A percentile compares a stretch with the other conserved stretches of the same genome.
Conservation (phyloP, 371 early-diverging fungal species). For the Rhizopus microsporus region DNA sequence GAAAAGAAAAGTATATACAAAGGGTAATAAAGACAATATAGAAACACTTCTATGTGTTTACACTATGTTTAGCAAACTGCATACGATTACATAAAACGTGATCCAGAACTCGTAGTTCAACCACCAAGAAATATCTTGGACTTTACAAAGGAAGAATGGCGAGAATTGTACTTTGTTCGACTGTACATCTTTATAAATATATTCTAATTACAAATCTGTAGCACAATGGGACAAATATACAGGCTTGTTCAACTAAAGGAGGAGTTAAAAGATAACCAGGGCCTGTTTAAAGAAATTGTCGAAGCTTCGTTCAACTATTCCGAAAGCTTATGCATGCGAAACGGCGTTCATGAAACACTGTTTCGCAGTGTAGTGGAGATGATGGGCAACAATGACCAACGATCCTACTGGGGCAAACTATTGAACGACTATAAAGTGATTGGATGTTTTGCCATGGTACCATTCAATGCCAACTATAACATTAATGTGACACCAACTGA, state of each 20-base stretch:
- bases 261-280: conserved; percentile 12
- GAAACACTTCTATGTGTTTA: not conserved
- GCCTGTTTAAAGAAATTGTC: conserved; percentile 18
- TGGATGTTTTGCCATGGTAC: conserved; percentile 75
- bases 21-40: not conserved
- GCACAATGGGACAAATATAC: conserved; percentile 60
- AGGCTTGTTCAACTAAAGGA: conserved; percentile 33
- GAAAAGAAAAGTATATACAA: conserved; percentile 37
- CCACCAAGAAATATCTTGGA: conserved; percentile 60
- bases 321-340: conserved; percentile 62
- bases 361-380: conserved; percentile 58
- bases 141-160: conserved; percentile 52
- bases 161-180: conserved; percentile 52
- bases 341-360: conserved; percentile 59
- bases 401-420: conserved; percentile 51
- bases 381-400: conserved; percentile 62
- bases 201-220: conserved; percentile 11
- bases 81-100: conserved; percentile 54
- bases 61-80: conserved; percentile 28
- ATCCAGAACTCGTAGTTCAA: conserved; percentile 57
- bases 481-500: no score
- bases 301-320: conserved; percentile 48
- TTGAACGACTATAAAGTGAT: conserved; percentile 55
- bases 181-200: not conserved
- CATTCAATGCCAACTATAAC: no score